These are phyloP conservation scores for Saccharomyces hybrid DNA, from an alignment of 1,139 yeast genomes.

Conservation along the genomic window DNA sequence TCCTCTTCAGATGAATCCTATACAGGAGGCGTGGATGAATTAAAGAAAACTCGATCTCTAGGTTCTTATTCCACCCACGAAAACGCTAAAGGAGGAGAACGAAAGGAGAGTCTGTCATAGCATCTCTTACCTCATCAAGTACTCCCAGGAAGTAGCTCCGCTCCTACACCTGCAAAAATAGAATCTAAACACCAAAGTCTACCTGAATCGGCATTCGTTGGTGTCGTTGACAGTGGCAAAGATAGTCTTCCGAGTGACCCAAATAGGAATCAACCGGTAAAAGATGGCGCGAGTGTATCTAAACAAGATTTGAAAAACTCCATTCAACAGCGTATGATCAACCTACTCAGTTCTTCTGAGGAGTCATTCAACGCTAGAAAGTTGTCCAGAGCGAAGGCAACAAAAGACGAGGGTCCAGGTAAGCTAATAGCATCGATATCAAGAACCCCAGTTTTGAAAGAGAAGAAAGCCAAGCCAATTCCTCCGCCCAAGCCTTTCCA, in stretches of 20 bases:
- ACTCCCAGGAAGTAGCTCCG: not conserved
- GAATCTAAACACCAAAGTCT: not conserved
- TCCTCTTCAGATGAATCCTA: not conserved
- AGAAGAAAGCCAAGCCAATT: slow-evolving; percentile 10
- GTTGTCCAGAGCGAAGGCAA: not conserved
- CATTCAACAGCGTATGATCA: slow-evolving; percentile 3
- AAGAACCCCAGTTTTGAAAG: not conserved
- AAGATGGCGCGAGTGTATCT: not conserved
- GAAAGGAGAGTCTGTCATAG: not conserved
- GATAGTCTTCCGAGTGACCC: not conserved
- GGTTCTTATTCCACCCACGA: not conserved
- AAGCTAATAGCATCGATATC: not conserved
- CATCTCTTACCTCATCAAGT: not conserved
- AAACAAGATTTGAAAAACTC: slow-evolving; percentile 2
- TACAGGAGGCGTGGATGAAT: not conserved
- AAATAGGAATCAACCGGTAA: not conserved
- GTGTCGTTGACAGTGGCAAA: not conserved
- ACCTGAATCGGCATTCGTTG: not conserved
- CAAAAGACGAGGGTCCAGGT: not conserved
- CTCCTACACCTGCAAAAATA: not conserved
- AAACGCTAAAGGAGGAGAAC: not conserved
- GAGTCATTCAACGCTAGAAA: slow-evolving; percentile 2
- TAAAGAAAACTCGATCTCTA: not conserved
- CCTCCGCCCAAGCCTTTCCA: slow-evolving; percentile 23
- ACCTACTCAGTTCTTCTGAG: slow-evolving; percentile 3